A percentile compares a stretch with the other conserved stretches of the same genome.
These are phyloP conservation scores for Penicillium subrubescens DNA, from an alignment of 495 filamentous ascomycete genomes.

Conservation along the genomic window DNA sequence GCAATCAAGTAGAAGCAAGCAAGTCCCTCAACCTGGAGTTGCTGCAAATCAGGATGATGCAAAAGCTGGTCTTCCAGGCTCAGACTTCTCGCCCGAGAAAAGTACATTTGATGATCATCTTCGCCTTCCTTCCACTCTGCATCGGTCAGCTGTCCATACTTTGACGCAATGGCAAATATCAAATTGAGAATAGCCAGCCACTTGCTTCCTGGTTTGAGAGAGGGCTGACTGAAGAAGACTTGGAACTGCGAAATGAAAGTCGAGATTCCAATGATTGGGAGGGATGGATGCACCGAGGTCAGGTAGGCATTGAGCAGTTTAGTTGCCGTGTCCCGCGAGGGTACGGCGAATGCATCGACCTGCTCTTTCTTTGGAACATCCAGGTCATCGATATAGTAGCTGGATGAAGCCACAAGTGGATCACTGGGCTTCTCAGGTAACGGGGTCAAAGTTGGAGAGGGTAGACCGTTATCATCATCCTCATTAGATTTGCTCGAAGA, in stretches of 20 bases:
- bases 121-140: constrained; percentile 48
- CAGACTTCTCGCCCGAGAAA: constrained; percentile 54
- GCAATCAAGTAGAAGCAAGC: constrained; percentile 61
- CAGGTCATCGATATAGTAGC: constrained; percentile 54
- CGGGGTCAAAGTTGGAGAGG: constrained; percentile 33
- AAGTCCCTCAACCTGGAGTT: constrained; percentile 60
- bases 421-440: constrained; percentile 30
- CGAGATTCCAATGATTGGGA: constrained; percentile 60
- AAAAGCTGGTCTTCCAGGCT: constrained; percentile 54
- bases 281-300: constrained; percentile 58
- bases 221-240: constrained; percentile 44
- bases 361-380: constrained; percentile 47
- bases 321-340: constrained; percentile 53
- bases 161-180: constrained; percentile 62
- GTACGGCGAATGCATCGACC: constrained; percentile 53
- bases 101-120: constrained; percentile 57
- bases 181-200: constrained; percentile 64
- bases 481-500: constrained; percentile 17
- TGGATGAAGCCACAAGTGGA: constrained; percentile 35
- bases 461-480: constrained; percentile 26
- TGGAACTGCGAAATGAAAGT: constrained; percentile 56
- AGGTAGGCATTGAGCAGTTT: constrained; percentile 60
- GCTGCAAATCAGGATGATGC: constrained; percentile 56
- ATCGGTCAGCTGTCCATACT: constrained; percentile 49
- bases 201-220: constrained; percentile 41